A percentile compares a stretch with the other conserved stretches of the same genome.
These are phyloP conservation scores for Podospora tetraspora DNA, from an alignment of 495 filamentous ascomycete genomes.

Conservation along the genomic window DNA sequence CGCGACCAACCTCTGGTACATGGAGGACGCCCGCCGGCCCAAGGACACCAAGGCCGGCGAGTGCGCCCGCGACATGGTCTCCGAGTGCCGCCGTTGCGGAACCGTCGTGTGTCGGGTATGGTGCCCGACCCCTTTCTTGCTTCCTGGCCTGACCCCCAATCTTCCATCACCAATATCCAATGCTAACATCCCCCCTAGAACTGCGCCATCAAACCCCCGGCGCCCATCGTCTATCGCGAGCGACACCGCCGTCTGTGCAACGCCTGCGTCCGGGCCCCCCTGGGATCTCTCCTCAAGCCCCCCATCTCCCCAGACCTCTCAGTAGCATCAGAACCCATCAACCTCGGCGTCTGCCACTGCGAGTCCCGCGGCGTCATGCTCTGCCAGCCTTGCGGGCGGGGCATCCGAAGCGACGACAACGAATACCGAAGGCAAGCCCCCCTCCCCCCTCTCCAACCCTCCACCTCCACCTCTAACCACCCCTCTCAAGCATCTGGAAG, in stretches of 20 bases:
- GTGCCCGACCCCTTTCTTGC: neutral
- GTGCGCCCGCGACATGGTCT: conserved; percentile 82
- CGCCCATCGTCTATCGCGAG: conserved; percentile 52
- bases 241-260: conserved; percentile 76
- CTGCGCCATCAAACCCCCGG: conserved; percentile 73
- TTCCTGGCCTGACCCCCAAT: neutral
- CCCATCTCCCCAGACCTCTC: conserved; percentile 22
- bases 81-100: conserved; percentile 70
- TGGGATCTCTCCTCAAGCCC: conserved; percentile 42
- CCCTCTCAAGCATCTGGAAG: conserved; percentile 61
- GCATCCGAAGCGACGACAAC: conserved; percentile 60
- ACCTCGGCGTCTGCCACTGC: conserved; percentile 65
- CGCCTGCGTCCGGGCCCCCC: conserved; percentile 61
- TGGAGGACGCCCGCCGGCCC: conserved; percentile 35
- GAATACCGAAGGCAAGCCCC: conserved; percentile 54
- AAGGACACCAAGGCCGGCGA: conserved; percentile 54
- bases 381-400: conserved; percentile 70
- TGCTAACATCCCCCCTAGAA: conserved; percentile 51
- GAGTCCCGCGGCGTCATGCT: conserved; percentile 60
- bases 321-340: conserved; percentile 40
- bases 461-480: neutral
- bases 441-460: neutral
- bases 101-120: conserved; percentile 73
- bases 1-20: conserved; percentile 48
- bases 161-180: neutral